Evolutionary conservation across 495 filamentous ascomycete genomes (phyloP).

Genomic region (Margaritispora aquatica): DNA sequence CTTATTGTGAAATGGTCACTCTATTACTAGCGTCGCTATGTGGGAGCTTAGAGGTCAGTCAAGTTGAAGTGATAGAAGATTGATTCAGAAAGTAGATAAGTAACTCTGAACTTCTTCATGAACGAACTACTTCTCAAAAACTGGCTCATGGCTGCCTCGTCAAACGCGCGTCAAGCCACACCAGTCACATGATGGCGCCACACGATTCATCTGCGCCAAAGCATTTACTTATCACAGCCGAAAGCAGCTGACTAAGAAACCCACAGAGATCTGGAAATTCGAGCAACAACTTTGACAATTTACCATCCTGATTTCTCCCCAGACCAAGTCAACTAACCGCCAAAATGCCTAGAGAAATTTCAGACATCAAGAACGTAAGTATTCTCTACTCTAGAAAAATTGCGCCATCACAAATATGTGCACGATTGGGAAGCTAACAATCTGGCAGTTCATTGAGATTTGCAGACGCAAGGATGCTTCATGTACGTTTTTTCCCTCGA

Average conservation of each 20-base stretch:
- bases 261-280: conserved; percentile 20
- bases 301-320: conserved; percentile 2
- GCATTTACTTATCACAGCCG: conserved; percentile 12
- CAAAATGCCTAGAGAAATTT: conserved; percentile 96
- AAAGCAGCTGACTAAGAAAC: conserved; percentile 18
- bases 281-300: conserved; percentile 8
- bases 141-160: background rate
- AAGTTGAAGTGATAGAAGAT: no score
- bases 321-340: conserved; percentile 28
- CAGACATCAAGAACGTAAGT: conserved; percentile 84
- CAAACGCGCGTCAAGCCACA: conserved; percentile 19
- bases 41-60: no score
- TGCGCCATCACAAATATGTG: background rate
- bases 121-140: no score
- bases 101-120: no score
- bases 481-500: conserved; percentile 31
- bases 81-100: no score
- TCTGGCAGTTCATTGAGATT: conserved; percentile 93
- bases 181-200: conserved; percentile 11
- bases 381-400: background rate
- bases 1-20: background rate
- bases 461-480: conserved; percentile 97
- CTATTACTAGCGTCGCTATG: no score
- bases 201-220: background rate
- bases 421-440: conserved; percentile 3